Percentiles rank a stretch among this genome's conserved stretches.
Conservation (phyloP, 75 land plant genomes). For the Pinus tabuliformis region DNA sequence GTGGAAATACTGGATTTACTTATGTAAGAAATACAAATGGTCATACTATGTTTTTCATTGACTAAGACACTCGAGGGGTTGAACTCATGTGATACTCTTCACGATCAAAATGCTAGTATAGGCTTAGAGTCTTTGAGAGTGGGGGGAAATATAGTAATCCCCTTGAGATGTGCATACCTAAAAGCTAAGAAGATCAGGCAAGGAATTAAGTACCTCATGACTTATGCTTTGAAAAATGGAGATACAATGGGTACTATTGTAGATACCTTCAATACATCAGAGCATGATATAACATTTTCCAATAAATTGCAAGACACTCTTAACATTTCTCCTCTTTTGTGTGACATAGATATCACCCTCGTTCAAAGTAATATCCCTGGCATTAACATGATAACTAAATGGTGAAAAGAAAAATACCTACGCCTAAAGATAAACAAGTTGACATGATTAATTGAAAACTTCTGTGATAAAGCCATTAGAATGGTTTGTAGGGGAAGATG, state of each 20-base stretch:
- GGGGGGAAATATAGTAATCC: constrained; percentile 15
- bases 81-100: constrained; percentile 29
- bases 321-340: constrained; percentile 9
- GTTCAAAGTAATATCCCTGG: too few relatives aligned
- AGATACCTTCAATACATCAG: constrained; percentile 9
- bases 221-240: constrained; percentile 16
- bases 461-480: too few relatives aligned
- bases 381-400: too few relatives aligned
- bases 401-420: too few relatives aligned
- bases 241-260: constrained; percentile 18
- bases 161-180: constrained; percentile 43
- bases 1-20: too few relatives aligned
- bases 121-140: not conserved
- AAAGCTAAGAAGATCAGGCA: constrained; percentile 15
- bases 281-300: constrained; percentile 9
- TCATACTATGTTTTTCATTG: constrained; percentile 31
- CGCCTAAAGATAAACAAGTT: too few relatives aligned
- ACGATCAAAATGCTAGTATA: constrained; percentile 15
- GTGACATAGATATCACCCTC: too few relatives aligned
- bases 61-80: not conserved
- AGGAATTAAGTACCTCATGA: constrained; percentile 19
- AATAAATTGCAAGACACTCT: not conserved
- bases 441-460: too few relatives aligned
- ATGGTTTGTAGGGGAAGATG: too few relatives aligned
- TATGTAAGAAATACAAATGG: too few relatives aligned